Conservation (phyloP, 176 grass and related monocot genomes). For the Melocanna baccifera region DNA sequence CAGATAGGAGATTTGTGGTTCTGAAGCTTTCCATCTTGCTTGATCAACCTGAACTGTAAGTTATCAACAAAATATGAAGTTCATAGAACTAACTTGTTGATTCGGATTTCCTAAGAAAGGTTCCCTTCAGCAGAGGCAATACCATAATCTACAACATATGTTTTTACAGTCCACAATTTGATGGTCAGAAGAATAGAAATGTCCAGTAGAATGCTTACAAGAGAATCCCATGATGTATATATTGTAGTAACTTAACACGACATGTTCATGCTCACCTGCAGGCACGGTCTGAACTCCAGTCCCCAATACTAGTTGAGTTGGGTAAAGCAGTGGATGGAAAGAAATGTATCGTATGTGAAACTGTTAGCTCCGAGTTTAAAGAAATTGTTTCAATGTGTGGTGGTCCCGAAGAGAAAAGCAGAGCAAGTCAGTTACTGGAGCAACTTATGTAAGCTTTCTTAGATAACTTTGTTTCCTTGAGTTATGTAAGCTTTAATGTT, state of each 20-base stretch:
- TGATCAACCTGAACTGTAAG: not conserved
- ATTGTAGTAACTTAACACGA: not conserved
- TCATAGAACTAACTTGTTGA: not conserved
- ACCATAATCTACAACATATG: not conserved
- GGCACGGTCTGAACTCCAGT: constrained; percentile 65
- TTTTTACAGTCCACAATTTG: not conserved
- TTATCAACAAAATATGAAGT: not conserved
- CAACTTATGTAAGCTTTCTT: constrained; percentile 58
- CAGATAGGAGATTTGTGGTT: not conserved
- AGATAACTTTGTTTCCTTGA: not conserved
- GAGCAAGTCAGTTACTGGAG: constrained; percentile 64
- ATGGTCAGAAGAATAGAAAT: not conserved
- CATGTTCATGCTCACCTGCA: constrained; percentile 26
- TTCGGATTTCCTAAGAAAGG: not conserved
- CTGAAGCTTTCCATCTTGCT: not conserved
- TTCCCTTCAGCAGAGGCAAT: not conserved
- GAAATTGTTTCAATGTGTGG: constrained; percentile 81
- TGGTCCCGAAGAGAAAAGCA: constrained; percentile 61
- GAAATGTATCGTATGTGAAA: constrained; percentile 69
- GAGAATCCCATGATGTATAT: not conserved
- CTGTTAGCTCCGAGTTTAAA: constrained; percentile 55
- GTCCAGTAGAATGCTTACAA: not conserved
- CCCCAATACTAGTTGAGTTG: constrained; percentile 62
- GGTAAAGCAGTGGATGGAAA: constrained; percentile 52
- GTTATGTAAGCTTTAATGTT: not conserved